A percentile compares a stretch with the other conserved stretches of the same genome.
Evolutionary conservation across 208 protist genomes (phyloP).

Genomic region (Trypanosoma boissoni): DNA sequence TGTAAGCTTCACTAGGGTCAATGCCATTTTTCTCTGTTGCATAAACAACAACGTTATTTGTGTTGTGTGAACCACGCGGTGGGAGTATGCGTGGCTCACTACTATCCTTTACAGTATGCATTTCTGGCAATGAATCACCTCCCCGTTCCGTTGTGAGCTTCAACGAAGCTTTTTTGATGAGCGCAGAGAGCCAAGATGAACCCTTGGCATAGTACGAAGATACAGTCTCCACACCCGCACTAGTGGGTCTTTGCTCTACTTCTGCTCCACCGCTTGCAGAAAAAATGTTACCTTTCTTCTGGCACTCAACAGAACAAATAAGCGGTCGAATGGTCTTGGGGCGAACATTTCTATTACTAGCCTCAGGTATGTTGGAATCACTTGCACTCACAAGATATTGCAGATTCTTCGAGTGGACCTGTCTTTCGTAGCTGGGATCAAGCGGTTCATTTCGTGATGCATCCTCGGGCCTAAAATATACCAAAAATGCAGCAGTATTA

Average conservation of each 20-base stretch:
- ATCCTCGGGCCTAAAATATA: constrained; percentile 34
- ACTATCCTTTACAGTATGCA: constrained; percentile 19
- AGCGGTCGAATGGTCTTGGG: constrained; percentile 51
- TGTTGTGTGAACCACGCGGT: constrained; percentile 17
- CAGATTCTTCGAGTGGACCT: constrained; percentile 10
- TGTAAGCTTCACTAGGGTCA: constrained; percentile 63
- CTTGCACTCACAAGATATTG: constrained; percentile 12
- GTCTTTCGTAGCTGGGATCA: constrained; percentile 15
- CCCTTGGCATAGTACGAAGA: constrained; percentile 43
- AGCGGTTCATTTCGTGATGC: constrained; percentile 6
- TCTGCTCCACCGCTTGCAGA: constrained; percentile 29
- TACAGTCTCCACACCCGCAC: constrained; percentile 50
- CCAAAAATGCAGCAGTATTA: constrained; percentile 51
- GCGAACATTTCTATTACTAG: constrained; percentile 4
- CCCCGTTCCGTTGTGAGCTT: constrained; percentile 27
- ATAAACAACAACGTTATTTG: constrained; percentile 28
- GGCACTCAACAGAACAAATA: constrained; percentile 43
- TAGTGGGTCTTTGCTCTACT: constrained; percentile 41
- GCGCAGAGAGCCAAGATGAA: constrained; percentile 44
- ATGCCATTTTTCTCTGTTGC: constrained; percentile 30
- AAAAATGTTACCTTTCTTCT: constrained; percentile 38
- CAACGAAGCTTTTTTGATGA: constrained; percentile 19
- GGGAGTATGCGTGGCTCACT: neutral
- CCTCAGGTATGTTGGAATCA: neutral
- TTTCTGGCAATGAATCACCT: constrained; percentile 19